Evolutionary conservation across 228 moss, liverwort and hornwort species (phyloP).

Genomic region (Sphagnum magellanicum): DNA sequence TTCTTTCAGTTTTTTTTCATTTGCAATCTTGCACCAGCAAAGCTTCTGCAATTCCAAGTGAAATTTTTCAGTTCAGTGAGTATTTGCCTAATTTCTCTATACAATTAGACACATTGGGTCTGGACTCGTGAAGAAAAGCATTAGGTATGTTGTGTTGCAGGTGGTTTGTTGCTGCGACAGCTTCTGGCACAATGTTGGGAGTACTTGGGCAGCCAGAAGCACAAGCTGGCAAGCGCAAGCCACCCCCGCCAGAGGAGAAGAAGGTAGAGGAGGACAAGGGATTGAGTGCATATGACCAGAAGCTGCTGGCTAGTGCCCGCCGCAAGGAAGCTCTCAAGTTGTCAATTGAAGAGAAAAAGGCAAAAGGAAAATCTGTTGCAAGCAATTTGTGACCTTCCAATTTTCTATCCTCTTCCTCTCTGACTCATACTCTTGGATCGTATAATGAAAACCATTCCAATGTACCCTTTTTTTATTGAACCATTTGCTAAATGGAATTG

Average conservation of each 20-base stretch:
- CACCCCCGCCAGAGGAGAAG: constrained; percentile 55
- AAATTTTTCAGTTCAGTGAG: not conserved
- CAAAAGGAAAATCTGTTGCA: constrained; percentile 40
- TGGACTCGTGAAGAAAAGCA: no score
- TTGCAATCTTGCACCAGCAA: not conserved
- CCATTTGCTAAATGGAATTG: no score
- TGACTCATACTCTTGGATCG: no score
- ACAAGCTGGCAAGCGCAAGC: constrained; percentile 58
- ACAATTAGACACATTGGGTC: not conserved
- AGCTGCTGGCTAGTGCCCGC: constrained; percentile 66
- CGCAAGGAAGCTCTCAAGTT: constrained; percentile 77
- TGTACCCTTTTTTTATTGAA: no score
- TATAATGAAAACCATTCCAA: no score
- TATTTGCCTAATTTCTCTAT: not conserved
- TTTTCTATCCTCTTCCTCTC: no score
- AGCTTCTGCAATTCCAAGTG: not conserved
- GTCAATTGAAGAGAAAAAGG: constrained; percentile 48
- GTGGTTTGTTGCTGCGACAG: constrained; percentile 21
- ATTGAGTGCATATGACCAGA: constrained; percentile 61
- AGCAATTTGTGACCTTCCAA: not conserved
- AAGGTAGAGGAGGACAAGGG: constrained; percentile 44
- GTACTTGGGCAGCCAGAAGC: constrained; percentile 43
- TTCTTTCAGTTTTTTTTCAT: not conserved
- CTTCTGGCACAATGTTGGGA: constrained; percentile 21
- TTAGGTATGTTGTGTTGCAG: constrained; percentile 4